Evolutionary conservation across 2,329 filamentous ascomycete species (phyloP), one percentile per base, ranked within the genome.

Genomic region (Aspergillus tamarii): DNA sequence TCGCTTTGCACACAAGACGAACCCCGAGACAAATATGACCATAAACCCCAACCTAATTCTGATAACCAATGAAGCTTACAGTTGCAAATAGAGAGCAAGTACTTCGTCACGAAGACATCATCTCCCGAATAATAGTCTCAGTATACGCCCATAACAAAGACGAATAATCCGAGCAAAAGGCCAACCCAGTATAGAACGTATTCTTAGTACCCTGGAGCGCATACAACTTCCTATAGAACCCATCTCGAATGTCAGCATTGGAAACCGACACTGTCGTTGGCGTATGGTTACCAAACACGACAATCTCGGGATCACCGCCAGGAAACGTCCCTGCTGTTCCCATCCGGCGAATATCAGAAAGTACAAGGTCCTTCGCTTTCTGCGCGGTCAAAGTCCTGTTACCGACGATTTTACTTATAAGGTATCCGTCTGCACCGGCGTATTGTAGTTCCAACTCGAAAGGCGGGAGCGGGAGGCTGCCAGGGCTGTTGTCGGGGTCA

Each of bases 121-220:
- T 68, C 23, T 21, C 28, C 34, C 62, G 43, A 21, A 69, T 21
- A 2, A 68, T 50, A 12, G 53, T 58, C 4, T 59, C 61, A 1
- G 69, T 70, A 62, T 67, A 72, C 9, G 62, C 65, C 70, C 71
- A 73, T n/a, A 73, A 26, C 48, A 69, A 28, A 5, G 68, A 59
- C 16, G 67, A 67, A 58, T 69, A 66, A 52, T 71, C 68, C 23
- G 67, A 57, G 11, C 65, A 62, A 19, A 70, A 82, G 5, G 81
- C 77, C 16, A 76, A 76, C 1, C 82, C 82, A 0, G 81, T 83
- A 66, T 78, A 84, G 69, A 73, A 84, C 0, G 82, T 84, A n/a
- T 76, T 78, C 21, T 74, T 70, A 19, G 76, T 64, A 0, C 82
- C 82, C 69, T 84, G 82, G 32, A 84, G 69, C 2, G 69, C 76